Evolutionary conservation across 192 early-diverging fungal species (phyloP).

Genomic region (Kappamyces sp.): DNA sequence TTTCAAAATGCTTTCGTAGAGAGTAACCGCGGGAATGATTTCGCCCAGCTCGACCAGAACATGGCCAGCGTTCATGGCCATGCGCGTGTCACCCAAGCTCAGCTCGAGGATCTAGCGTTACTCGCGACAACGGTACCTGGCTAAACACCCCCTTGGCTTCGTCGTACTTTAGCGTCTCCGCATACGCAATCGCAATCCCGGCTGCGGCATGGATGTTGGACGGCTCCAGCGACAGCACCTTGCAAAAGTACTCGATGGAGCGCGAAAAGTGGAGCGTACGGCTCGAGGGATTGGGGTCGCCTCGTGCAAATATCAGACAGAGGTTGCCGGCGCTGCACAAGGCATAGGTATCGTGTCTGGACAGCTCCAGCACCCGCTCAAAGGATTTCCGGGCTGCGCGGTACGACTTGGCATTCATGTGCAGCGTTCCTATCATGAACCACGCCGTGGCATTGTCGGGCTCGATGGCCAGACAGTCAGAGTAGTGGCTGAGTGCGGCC

Average conservation of each 20-base stretch:
- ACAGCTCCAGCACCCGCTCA: constrained; percentile 70
- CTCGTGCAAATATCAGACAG: constrained; percentile 59
- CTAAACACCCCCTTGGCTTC: constrained; percentile 65
- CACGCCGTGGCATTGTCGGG: constrained; percentile 56
- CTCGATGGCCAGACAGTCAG: constrained; percentile 56
- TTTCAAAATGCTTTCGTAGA: constrained; percentile 45
- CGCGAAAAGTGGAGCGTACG: constrained; percentile 17
- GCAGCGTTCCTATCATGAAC: constrained; percentile 68
- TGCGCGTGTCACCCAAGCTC: constrained; percentile 2
- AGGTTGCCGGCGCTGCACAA: constrained; percentile 77
- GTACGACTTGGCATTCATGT: constrained; percentile 53
- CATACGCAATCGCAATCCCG: constrained; percentile 78
- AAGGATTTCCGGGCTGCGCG: constrained; percentile 65
- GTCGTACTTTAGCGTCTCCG: constrained; percentile 54
- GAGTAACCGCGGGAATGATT: constrained; percentile 64
- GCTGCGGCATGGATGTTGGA: constrained; percentile 73
- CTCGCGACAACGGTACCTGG: constrained; percentile 21
- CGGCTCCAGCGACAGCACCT: constrained; percentile 59
- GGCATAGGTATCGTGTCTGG: constrained; percentile 74
- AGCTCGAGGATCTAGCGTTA: constrained; percentile 7
- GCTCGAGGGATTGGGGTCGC: constrained; percentile 23
- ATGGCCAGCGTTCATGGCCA: constrained; percentile 71
- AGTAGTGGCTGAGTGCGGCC: constrained; percentile 57
- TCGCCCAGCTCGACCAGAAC: constrained; percentile 66
- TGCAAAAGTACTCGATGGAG: constrained; percentile 69